Percentiles rank a stretch among this genome's conserved stretches.
Conservation (phyloP, 176 grass and related monocot species). For the Ensete ventricosum region DNA sequence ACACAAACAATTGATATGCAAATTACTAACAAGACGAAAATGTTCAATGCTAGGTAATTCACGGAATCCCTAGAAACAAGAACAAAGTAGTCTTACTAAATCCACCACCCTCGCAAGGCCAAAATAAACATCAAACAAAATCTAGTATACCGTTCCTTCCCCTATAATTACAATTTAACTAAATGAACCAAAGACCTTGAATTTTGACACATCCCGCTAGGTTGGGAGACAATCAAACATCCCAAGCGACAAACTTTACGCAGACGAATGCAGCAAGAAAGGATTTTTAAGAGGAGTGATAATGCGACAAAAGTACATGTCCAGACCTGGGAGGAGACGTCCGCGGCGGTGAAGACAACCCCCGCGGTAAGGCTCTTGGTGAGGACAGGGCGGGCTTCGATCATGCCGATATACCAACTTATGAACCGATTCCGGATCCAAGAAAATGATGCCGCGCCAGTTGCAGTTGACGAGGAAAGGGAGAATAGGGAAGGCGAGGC, state of each 20-base stretch:
- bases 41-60: background rate
- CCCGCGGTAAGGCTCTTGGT: constrained; percentile 88
- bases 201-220: background rate
- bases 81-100: background rate
- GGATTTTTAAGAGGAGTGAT: background rate
- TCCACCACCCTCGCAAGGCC: background rate
- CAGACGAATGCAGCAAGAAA: background rate
- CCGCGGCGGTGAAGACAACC: constrained; percentile 64
- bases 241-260: background rate
- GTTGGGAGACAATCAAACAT: background rate
- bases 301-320: background rate
- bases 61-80: background rate
- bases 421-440: constrained; percentile 24
- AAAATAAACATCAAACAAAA: background rate
- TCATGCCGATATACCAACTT: constrained; percentile 62
- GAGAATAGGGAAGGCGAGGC: background rate
- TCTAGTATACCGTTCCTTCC: background rate
- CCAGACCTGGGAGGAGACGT: constrained; percentile 74
- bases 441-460: background rate
- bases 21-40: background rate
- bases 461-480: constrained; percentile 21
- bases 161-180: background rate
- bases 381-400: constrained; percentile 64
- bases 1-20: background rate
- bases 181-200: background rate